These are phyloP conservation scores for Aspergillus uvarum DNA, from an alignment of 2,329 filamentous ascomycete genomes.

Conservation along the genomic window DNA sequence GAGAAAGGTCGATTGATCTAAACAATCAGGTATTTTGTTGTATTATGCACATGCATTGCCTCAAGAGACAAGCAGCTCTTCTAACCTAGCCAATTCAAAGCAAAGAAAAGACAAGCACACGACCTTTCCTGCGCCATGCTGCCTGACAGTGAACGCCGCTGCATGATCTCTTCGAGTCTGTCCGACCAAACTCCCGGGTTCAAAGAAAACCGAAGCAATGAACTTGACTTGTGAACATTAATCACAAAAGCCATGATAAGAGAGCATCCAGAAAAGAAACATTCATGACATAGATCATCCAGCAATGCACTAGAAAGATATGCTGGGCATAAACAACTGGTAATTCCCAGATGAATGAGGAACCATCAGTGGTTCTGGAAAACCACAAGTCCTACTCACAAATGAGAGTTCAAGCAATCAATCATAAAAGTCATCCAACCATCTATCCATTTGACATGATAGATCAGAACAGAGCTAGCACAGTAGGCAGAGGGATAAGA, in stretches of 20 bases:
- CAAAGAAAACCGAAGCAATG: neutral
- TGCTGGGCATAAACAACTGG: slow-evolving; percentile 16
- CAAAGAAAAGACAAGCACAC: neutral
- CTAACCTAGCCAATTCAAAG: neutral
- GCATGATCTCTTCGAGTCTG: neutral
- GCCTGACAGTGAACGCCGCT: slow-evolving; percentile 4
- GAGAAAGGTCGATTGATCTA: neutral
- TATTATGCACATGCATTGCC: neutral
- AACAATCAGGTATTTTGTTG: neutral
- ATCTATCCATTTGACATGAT: slow-evolving; percentile 10
- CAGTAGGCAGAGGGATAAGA: slow-evolving; percentile 10
- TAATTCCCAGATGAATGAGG: neutral
- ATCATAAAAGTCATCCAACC: slow-evolving; percentile 4
- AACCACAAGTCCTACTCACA: slow-evolving; percentile 1
- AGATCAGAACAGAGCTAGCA: slow-evolving; percentile 2
- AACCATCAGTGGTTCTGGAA: neutral
- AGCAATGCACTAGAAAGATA: slow-evolving; percentile 4
- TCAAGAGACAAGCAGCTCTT: neutral
- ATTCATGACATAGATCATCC: slow-evolving; percentile 1
- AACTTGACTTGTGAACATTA: neutral
- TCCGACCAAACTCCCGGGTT: neutral
- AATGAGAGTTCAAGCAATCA: slow-evolving; percentile 5
- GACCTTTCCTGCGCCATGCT: slow-evolving; percentile 7
- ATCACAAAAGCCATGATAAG: slow-evolving; percentile 9
- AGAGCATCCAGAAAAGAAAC: neutral